Conservation (phyloP, 495 filamentous ascomycete species). For the Aspergillus panamensis region DNA sequence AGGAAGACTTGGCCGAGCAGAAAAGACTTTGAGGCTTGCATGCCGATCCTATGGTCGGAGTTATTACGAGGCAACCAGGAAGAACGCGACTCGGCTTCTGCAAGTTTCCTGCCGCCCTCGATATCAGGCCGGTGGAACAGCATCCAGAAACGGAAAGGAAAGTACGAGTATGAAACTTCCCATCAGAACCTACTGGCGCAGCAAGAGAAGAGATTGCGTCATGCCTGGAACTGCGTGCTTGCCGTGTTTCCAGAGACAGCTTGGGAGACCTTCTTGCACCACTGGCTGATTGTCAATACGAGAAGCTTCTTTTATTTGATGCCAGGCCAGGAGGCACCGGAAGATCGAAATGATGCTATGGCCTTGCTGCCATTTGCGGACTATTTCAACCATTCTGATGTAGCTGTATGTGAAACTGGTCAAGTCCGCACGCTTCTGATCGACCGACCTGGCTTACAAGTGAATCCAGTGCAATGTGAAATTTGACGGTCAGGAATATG, state of each 20-base stretch:
- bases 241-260: conserved; percentile 51
- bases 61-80: conserved; percentile 23
- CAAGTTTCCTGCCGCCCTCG: conserved; percentile 37
- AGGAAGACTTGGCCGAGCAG: conserved; percentile 61
- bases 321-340: conserved; percentile 46
- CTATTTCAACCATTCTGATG: conserved; percentile 77
- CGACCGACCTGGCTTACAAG: conserved; percentile 1
- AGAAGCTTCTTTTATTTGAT: conserved; percentile 74
- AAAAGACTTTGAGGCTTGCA: conserved; percentile 53
- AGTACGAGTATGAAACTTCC: conserved; percentile 32
- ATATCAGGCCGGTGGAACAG: conserved; percentile 39
- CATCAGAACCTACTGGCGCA: conserved; percentile 54
- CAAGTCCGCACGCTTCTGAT: background rate
- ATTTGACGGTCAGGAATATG: conserved; percentile 57
- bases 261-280: conserved; percentile 57
- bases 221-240: conserved; percentile 56
- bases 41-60: conserved; percentile 68
- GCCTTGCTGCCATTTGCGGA: conserved; percentile 81
- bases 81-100: conserved; percentile 7
- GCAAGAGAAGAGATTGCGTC: conserved; percentile 60
- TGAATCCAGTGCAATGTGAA: conserved; percentile 55
- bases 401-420: conserved; percentile 31
- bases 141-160: conserved; percentile 19
- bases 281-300: conserved; percentile 82
- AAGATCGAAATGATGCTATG: conserved; percentile 66